Base-by-base conservation (phyloP, 495 filamentous ascomycete species). In the Aspergillus wentii region DNA sequence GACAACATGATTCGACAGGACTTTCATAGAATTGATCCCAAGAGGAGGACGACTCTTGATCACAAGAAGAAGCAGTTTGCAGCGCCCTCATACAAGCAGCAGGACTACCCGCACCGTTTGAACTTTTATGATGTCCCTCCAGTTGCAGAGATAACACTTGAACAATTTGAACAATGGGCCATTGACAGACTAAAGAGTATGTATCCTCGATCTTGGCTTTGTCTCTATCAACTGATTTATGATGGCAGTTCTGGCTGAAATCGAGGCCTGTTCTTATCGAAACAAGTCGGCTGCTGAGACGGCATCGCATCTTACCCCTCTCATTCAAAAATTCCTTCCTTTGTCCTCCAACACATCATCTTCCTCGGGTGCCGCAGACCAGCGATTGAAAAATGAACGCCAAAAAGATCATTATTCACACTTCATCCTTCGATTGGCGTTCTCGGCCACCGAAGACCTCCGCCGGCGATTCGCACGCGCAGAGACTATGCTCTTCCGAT, bases 81-180 rank as follows among this genome's bases (percentile, higher is more conserved):
- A 33, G 63, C 74, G 8, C 74, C 85, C 3, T 60, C 71, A 8
- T 91, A 76, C 69, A 76, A 85, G 64, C 75, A 83, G 44, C 69
- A 80, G 30, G 70, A 86, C 20, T 99, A 96, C 56, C 75, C 79
- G 11, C 76, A 92, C 64, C 83, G 88, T 37, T 73, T 99, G 49
- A 99, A 91, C 69, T 86, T 95, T 64, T 99, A 99, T 66, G 74
- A 75, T 17, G 71, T 73, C 15, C 90, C 94, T 20, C 94, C 94
- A 0, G 95, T 88, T 1, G 83, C 83, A 17, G 94, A 99, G 49
- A 88, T 99, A 15, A 95, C 87, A 3, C 82, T 99, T 30, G 94
- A 99, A 59, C 79, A 97, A 51, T 99, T 99, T 54, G 94, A 99
- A 53, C 86, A 95, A 76, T 99, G 94, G 94, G 94, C 91, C n/a